Evolutionary conservation across 805 yeast species (phyloP), one percentile per base, ranked within the genome.

Genomic region (Zygoascus tannicola): DNA sequence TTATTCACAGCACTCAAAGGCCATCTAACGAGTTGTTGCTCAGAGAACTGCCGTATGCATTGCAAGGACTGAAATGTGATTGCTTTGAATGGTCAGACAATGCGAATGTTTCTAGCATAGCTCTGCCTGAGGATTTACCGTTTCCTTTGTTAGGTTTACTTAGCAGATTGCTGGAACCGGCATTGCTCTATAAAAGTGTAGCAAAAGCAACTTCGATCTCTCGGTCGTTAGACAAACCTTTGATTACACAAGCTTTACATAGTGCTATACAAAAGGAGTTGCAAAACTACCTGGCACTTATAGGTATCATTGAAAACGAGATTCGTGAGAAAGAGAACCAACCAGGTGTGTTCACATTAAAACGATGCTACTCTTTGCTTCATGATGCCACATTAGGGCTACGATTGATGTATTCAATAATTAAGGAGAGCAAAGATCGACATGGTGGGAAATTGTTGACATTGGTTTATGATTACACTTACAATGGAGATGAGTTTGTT

Each of bases 401-500:
- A 35, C 66, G 95, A 45, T 66, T 84, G 36, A 62, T 83, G 22
- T 65, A 68, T 48, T 68, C 68, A 40, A 58, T 83, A 3, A 46
- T 64, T 48, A 3, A 53, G 52, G 30, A 64, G 64, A 23, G 59
- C 68, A 57, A 54, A 16, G 46, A 55, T 4, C 35, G 59, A 33
- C 51, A 55, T 23, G 78, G 80, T 0, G 73, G 74, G 38, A 74
- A 74, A 20, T 69, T 82, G 36, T 58, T 88, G 12, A 70, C 80
- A 0, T 52, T 70, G 2, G 63, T 85, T 1, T 67, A 72, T 53
- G 59, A 67, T 2, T 68, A 73, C 36, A 69, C 77, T 2, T 64
- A 65, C 22, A 77, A 78, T 56, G 96, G 95, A 1, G 94, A 90
- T 56, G 50, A 57, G 5, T 49, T 67, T 3, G 68, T 86, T 2